These are phyloP conservation scores for Pseudotsuga menziesii DNA, from an alignment of 75 land plant species.

Conservation along the genomic window DNA sequence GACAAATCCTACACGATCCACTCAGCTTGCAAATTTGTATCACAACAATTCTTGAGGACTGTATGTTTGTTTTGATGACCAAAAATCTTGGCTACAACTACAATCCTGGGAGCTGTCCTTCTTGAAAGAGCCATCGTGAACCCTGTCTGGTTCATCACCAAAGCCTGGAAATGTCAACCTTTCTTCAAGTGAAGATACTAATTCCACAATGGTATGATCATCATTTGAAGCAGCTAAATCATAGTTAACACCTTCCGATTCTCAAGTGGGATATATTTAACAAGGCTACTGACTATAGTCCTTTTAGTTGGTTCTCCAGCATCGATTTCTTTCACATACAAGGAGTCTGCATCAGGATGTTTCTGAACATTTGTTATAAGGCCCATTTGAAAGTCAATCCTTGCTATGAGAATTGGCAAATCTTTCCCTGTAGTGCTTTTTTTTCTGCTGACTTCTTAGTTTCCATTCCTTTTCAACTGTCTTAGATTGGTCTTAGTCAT, in stretches of 20 bases:
- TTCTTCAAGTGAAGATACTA: too few species aligned
- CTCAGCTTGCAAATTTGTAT: too few species aligned
- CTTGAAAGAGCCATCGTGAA: too few species aligned
- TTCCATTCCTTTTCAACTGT: slow-evolving; percentile 27
- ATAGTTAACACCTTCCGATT: slow-evolving; percentile 71
- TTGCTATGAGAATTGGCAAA: slow-evolving; percentile 52
- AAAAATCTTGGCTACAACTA: too few species aligned
- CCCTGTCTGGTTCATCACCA: too few species aligned
- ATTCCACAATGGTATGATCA: too few species aligned
- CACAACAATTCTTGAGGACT: too few species aligned
- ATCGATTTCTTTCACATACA: slow-evolving; percentile 98
- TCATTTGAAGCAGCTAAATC: too few species aligned
- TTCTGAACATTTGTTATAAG: slow-evolving; percentile 68
- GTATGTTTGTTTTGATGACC: too few species aligned
- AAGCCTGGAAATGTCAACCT: too few species aligned
- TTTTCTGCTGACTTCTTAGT: slow-evolving; percentile 18
- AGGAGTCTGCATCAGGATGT: slow-evolving; percentile 96
- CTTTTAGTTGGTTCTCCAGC: slow-evolving; percentile 76
- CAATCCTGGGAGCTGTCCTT: too few species aligned
- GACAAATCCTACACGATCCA: too few species aligned
- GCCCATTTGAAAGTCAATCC: slow-evolving; percentile 91
- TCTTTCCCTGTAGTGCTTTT: slow-evolving; percentile 33
- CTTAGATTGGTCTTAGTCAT: background rate
- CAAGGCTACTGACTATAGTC: slow-evolving; percentile 96
- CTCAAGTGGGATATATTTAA: slow-evolving; percentile 86